These are phyloP conservation scores for Trichosporon coremiiforme DNA, from an alignment of 1,284 basidiomycete species.

Conservation along the genomic window DNA sequence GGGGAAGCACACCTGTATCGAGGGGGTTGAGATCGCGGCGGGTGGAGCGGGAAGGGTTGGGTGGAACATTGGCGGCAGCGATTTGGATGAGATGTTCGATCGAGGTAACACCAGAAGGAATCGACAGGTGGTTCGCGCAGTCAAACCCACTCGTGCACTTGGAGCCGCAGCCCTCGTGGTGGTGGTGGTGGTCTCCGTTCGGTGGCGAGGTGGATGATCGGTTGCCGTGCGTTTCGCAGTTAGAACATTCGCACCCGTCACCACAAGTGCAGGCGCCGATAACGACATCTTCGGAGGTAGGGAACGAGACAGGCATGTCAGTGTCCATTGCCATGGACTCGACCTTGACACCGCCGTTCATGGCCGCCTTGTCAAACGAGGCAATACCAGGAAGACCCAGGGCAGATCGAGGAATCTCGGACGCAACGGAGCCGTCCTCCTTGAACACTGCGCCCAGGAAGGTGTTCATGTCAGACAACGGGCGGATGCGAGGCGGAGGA, in stretches of 20 bases:
- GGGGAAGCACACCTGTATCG: slow-evolving; percentile 49
- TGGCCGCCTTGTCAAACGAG: slow-evolving; percentile 45
- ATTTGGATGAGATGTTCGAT: slow-evolving; percentile 53
- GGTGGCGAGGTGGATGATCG: slow-evolving; percentile 24
- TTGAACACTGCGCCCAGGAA: slow-evolving; percentile 50
- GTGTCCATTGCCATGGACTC: slow-evolving; percentile 44
- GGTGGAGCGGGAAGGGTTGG: slow-evolving; percentile 25
- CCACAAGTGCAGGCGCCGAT: slow-evolving; percentile 56
- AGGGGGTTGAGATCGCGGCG: slow-evolving; percentile 39
- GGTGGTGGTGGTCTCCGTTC: slow-evolving; percentile 29
- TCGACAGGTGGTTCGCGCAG: slow-evolving; percentile 48
- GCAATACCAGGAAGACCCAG: slow-evolving; percentile 51
- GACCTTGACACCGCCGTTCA: slow-evolving; percentile 42
- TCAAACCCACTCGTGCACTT: slow-evolving; percentile 49
- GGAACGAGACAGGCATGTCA: slow-evolving; percentile 47
- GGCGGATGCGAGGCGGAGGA: slow-evolving; percentile 35
- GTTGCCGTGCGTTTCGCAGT: slow-evolving; percentile 52
- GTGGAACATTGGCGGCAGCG: slow-evolving; percentile 51
- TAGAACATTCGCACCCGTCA: slow-evolving; percentile 54
- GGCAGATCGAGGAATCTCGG: slow-evolving; percentile 46
- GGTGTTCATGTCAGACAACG: slow-evolving; percentile 47
- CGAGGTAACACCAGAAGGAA: slow-evolving; percentile 53
- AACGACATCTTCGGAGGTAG: slow-evolving; percentile 49
- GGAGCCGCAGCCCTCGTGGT: slow-evolving; percentile 42
- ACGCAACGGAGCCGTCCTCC: slow-evolving; percentile 44